A percentile compares a stretch with the other conserved stretches of the same genome.
These are phyloP conservation scores for Piper betle DNA, from an alignment of 164 flowering plant species.

Conservation along the genomic window DNA sequence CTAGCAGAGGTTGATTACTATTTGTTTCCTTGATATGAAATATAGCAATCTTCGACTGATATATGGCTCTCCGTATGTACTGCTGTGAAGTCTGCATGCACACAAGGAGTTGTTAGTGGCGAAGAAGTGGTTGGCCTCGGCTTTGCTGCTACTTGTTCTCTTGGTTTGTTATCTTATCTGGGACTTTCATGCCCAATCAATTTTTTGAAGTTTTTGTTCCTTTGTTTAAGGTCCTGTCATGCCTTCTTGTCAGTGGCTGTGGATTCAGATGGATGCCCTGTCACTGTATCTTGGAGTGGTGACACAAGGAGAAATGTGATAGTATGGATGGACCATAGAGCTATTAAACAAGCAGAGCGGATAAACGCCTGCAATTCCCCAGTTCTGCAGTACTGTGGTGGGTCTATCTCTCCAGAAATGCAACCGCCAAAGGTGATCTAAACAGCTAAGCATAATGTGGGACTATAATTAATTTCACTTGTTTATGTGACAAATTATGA, in stretches of 20 bases:
- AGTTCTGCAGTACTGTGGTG: constrained; percentile 89
- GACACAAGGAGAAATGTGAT: constrained; percentile 90
- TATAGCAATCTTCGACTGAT: constrained; percentile 99
- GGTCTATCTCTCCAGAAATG: constrained; percentile 90
- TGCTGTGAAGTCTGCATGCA: constrained; percentile 80
- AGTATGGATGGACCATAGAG: constrained; percentile 99
- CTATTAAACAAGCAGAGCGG: constrained; percentile 86
- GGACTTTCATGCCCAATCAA: not conserved
- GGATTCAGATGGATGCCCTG: constrained; percentile 93
- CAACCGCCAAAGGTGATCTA: constrained; percentile 83
- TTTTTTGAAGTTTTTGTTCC: not conserved
- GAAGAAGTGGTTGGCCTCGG: constrained; percentile 75
- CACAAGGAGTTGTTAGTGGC: constrained; percentile 55
- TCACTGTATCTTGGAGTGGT: constrained; percentile 92
- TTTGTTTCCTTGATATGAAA: not conserved
- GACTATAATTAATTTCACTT: not conserved
- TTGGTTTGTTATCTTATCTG: constrained; percentile 41
- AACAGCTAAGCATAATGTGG: not conserved
- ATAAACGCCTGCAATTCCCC: constrained; percentile 81
- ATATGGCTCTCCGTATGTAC: constrained; percentile 95
- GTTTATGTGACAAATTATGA: not conserved
- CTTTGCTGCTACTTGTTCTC: constrained; percentile 96
- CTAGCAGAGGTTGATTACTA: not conserved
- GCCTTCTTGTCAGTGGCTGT: constrained; percentile 58
- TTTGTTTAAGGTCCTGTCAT: constrained; percentile 1